Evolutionary conservation across 768 basidiomycete genomes (phyloP).

Genomic region (Auricularia auricula-judae): DNA sequence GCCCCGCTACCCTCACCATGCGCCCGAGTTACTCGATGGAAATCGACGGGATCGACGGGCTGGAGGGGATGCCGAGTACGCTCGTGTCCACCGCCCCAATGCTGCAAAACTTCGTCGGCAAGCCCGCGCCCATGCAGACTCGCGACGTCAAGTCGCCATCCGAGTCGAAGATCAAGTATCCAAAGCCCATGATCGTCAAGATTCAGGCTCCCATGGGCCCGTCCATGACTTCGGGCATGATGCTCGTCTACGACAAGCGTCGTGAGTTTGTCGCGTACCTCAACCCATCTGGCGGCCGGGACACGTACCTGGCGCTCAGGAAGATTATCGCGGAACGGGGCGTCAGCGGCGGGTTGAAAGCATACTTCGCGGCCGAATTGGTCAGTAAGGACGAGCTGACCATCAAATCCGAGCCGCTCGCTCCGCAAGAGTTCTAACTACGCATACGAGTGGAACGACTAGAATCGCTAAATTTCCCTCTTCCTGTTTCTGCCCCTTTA

Average conservation of each 20-base stretch:
- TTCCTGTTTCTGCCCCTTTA: too few relatives aligned
- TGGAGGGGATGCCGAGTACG: neutral
- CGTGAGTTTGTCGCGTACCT: constrained; percentile 40
- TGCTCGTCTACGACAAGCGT: constrained; percentile 43
- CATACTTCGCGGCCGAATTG: constrained; percentile 45
- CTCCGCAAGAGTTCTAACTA: neutral
- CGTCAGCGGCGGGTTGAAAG: constrained; percentile 30
- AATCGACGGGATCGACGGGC: too few relatives aligned
- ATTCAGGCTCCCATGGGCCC: constrained; percentile 31
- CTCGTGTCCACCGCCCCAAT: neutral
- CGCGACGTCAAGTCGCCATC: constrained; percentile 39
- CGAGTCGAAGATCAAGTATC: constrained; percentile 11
- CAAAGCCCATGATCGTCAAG: constrained; percentile 41
- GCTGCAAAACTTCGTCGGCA: neutral
- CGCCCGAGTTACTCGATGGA: neutral
- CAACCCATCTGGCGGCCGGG: constrained; percentile 18
- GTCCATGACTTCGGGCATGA: neutral
- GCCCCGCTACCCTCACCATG: neutral
- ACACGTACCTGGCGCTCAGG: constrained; percentile 30
- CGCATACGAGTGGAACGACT: neutral
- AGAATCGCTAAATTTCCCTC: too few relatives aligned
- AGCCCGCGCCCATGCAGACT: constrained; percentile 19
- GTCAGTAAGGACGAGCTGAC: constrained; percentile 34
- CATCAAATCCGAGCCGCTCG: constrained; percentile 28
- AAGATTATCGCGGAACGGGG: constrained; percentile 31